phyloP scores from a whole-genome alignment of 1,284 basidiomycete genomes.

The Lentinula novae-zelandiae region DNA sequence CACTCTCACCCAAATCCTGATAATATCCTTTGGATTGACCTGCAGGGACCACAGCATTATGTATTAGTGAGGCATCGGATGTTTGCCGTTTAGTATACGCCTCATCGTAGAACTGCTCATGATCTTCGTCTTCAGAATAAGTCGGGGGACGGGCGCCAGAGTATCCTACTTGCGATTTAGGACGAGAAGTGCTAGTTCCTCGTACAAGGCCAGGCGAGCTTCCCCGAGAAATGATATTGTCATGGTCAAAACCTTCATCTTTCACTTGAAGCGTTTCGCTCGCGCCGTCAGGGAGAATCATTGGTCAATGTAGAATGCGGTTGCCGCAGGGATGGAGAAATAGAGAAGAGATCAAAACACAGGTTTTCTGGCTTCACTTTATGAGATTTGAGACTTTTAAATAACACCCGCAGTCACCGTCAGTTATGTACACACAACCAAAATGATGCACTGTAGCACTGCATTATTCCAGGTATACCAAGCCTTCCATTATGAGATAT shows the following conservation, averaged over 20 bases:
- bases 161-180: background rate
- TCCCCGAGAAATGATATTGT: constrained; percentile 14
- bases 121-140: constrained; percentile 5
- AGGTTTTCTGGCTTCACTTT: background rate
- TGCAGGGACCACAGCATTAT: constrained; percentile 28
- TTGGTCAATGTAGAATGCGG: background rate
- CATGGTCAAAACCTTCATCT: constrained; percentile 22
- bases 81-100: constrained; percentile 27
- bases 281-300: background rate
- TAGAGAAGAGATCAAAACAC: background rate
- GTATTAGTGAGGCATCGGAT: constrained; percentile 39
- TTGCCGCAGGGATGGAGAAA: background rate
- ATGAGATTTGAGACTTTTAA: background rate
- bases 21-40: constrained; percentile 27
- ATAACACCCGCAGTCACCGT: background rate
- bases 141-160: background rate
- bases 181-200: constrained; percentile 13
- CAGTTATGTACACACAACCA: background rate
- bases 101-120: constrained; percentile 12
- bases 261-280: background rate
- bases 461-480: background rate
- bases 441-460: constrained; percentile 1
- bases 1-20: constrained; percentile 53
- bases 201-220: constrained; percentile 16
- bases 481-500: background rate